These are phyloP conservation scores for Alternaria sp. DNA, from an alignment of 2,329 filamentous ascomycete species.

Conservation along the genomic window DNA sequence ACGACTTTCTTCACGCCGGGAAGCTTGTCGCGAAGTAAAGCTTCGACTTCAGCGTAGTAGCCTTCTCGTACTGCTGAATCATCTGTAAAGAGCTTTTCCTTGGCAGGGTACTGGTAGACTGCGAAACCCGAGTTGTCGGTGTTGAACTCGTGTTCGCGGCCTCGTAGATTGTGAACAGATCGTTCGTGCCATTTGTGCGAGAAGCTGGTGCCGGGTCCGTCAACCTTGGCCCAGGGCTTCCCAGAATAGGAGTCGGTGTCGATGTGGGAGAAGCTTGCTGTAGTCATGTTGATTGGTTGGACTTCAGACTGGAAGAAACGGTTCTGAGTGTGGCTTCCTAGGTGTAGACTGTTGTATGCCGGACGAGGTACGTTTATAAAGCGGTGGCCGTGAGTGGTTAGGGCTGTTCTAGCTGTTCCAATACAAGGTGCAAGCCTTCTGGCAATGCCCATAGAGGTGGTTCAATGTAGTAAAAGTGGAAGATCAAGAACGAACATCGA, in stretches of 20 bases:
- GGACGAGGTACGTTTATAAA: background rate
- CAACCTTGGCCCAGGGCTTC: slow-evolving; percentile 72
- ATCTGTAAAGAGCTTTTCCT: slow-evolving; percentile 64
- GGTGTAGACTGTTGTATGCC: background rate
- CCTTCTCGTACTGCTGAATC: slow-evolving; percentile 62
- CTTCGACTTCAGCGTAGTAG: slow-evolving; percentile 71
- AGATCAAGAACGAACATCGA: background rate
- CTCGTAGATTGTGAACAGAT: slow-evolving; percentile 65
- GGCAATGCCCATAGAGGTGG: background rate
- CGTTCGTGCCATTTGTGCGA: slow-evolving; percentile 57
- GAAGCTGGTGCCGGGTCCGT: slow-evolving; percentile 66
- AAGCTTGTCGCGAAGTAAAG: slow-evolving; percentile 63
- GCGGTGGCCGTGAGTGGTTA: background rate
- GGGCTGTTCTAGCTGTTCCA: background rate
- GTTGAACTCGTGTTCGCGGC: slow-evolving; percentile 59
- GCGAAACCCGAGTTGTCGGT: slow-evolving; percentile 68
- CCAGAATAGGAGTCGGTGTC: slow-evolving; percentile 61
- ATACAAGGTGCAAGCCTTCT: background rate
- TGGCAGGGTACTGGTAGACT: slow-evolving; percentile 62
- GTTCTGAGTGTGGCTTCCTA: background rate
- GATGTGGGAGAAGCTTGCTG: slow-evolving; percentile 67
- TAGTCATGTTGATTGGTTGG: slow-evolving; percentile 61
- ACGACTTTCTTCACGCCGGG: slow-evolving; percentile 67
- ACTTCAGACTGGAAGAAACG: background rate
- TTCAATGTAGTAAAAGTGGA: background rate